A percentile compares a stretch with the other conserved stretches of the same genome.
These are phyloP conservation scores for Piloderma croceum DNA, from an alignment of 768 basidiomycete genomes.

Conservation along the genomic window DNA sequence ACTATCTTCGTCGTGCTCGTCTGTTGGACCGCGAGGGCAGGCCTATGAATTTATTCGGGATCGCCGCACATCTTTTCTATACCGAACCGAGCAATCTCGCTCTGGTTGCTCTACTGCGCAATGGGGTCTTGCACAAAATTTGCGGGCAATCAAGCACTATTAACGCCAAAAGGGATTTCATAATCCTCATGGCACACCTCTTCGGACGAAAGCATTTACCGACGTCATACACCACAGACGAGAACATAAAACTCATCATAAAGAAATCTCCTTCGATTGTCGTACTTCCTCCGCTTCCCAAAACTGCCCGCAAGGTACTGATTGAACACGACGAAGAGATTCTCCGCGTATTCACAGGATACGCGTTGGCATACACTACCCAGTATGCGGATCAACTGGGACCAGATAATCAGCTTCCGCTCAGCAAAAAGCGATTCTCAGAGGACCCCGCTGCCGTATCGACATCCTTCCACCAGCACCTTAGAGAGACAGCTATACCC, in stretches of 20 bases:
- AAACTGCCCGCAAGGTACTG: constrained; percentile 37
- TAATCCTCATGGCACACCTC: constrained; percentile 57
- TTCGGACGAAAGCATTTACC: constrained; percentile 59
- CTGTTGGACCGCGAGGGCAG: constrained; percentile 49
- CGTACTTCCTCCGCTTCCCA: constrained; percentile 45
- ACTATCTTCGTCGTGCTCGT: constrained; percentile 56
- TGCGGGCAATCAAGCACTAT: constrained; percentile 36
- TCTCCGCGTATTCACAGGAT: constrained; percentile 48
- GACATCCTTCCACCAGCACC: constrained; percentile 27
- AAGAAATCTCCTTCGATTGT: constrained; percentile 51
- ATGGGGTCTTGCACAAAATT: constrained; percentile 54
- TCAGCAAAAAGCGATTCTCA: constrained; percentile 33
- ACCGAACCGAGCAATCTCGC: constrained; percentile 70
- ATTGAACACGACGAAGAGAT: constrained; percentile 43
- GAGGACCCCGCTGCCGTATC: constrained; percentile 4
- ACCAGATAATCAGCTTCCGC: constrained; percentile 41
- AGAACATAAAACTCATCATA: constrained; percentile 29
- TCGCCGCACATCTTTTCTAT: constrained; percentile 24
- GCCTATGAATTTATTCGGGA: constrained; percentile 50
- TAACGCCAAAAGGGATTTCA: constrained; percentile 43
- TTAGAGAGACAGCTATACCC: constrained; percentile 33
- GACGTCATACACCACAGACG: constrained; percentile 32
- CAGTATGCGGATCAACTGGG: constrained; percentile 35
- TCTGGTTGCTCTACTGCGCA: constrained; percentile 49
- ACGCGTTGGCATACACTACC: constrained; percentile 44